Percentiles rank a stretch among this genome's conserved stretches.
These are phyloP conservation scores for Colletotrichum sp. DNA, from an alignment of 2,329 filamentous ascomycete genomes.

Conservation along the genomic window DNA sequence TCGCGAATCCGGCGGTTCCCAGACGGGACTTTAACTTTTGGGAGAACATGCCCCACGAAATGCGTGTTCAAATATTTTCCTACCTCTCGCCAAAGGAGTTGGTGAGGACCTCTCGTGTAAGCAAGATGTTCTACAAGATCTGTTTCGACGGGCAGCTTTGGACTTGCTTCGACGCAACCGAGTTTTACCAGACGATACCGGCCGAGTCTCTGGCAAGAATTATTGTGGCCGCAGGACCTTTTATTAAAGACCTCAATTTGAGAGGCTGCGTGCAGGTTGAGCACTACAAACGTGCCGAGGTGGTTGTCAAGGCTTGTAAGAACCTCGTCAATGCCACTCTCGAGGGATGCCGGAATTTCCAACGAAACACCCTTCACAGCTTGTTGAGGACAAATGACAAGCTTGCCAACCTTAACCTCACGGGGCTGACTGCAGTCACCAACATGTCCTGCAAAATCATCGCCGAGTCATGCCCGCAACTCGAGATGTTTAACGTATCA, in stretches of 20 bases:
- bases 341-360: constrained; percentile 88
- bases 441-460: constrained; percentile 89
- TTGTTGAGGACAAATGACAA: constrained; percentile 76
- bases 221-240: constrained; percentile 84
- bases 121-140: constrained; percentile 77
- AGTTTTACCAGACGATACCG: constrained; percentile 88
- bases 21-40: constrained; percentile 68
- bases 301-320: constrained; percentile 81
- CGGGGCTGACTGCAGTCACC: constrained; percentile 78
- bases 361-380: constrained; percentile 77
- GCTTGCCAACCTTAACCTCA: constrained; percentile 85
- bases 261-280: constrained; percentile 89
- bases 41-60: constrained; percentile 80
- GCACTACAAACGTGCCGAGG: constrained; percentile 78
- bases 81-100: constrained; percentile 83
- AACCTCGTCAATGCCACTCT: constrained; percentile 89
- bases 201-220: constrained; percentile 84
- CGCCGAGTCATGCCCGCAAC: constrained; percentile 76
- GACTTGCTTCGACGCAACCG: constrained; percentile 81
- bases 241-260: constrained; percentile 89
- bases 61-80: constrained; percentile 78
- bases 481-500: constrained; percentile 88
- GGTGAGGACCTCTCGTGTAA: constrained; percentile 78
- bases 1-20: constrained; percentile 19
- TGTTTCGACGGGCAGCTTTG: constrained; percentile 97